phyloP scores from a whole-genome alignment of 2,329 filamentous ascomycete genomes.

The Penicillium sp. region DNA sequence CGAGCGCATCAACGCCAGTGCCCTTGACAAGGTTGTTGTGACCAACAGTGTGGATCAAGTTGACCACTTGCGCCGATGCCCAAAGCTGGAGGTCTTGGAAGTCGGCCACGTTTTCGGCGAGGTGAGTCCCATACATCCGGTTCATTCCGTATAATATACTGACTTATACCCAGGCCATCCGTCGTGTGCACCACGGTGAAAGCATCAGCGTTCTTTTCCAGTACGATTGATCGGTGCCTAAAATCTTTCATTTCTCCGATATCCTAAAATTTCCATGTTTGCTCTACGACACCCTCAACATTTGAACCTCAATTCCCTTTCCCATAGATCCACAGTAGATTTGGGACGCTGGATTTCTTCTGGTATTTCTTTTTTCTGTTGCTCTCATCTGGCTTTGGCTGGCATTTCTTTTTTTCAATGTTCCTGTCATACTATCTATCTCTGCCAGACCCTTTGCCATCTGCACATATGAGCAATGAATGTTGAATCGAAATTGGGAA shows the following conservation, averaged over 20 bases:
- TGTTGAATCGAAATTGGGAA: constrained; percentile 7
- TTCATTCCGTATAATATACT: constrained; percentile 11
- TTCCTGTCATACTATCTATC: constrained; percentile 9
- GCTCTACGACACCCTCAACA: background rate
- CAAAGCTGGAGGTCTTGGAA: constrained; percentile 86
- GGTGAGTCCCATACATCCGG: constrained; percentile 39
- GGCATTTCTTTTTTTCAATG: constrained; percentile 7
- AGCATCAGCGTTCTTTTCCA: constrained; percentile 94
- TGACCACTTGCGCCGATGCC: constrained; percentile 66
- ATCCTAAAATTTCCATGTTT: constrained; percentile 4
- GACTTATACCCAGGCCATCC: constrained; percentile 57
- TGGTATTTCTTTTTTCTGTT: background rate
- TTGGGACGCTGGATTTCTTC: constrained; percentile 8
- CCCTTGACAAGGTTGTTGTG: constrained; percentile 85
- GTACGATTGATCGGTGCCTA: constrained; percentile 50
- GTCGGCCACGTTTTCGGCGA: constrained; percentile 84
- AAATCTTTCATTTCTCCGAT: background rate
- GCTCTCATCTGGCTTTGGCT: background rate
- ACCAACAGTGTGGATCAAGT: constrained; percentile 90
- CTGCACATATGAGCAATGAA: constrained; percentile 19
- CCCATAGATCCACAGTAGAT: constrained; percentile 16
- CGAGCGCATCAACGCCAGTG: constrained; percentile 82
- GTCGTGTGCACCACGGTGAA: constrained; percentile 92
- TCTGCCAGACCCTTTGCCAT: constrained; percentile 21
- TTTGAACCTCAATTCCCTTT: constrained; percentile 1